phyloP scores from a whole-genome alignment of 768 basidiomycete genomes.

The Cystobasidium tubakii region DNA sequence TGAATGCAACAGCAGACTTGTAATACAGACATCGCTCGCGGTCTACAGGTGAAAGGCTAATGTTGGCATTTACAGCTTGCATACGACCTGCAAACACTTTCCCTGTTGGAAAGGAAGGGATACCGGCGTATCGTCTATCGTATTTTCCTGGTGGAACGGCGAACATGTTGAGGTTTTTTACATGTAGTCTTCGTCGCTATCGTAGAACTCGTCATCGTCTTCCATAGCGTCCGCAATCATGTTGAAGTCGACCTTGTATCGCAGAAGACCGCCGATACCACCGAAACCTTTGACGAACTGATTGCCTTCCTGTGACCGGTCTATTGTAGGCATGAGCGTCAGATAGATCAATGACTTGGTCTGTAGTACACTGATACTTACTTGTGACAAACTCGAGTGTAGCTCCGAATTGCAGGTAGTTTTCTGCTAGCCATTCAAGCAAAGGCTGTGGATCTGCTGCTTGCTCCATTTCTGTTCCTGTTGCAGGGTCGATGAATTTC shows the following conservation, averaged over 20 bases:
- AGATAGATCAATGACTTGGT: neutral
- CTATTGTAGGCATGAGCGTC: neutral
- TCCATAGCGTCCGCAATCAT: slow-evolving; percentile 58
- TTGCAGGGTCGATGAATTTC: slow-evolving; percentile 92
- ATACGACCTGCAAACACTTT: no score
- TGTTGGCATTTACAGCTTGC: no score
- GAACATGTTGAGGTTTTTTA: no score
- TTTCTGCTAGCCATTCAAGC: slow-evolving; percentile 97
- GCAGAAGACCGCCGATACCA: slow-evolving; percentile 87
- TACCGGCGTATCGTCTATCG: no score
- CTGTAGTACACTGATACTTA: neutral
- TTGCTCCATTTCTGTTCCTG: slow-evolving; percentile 92
- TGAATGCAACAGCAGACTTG: neutral
- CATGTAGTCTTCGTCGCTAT: slow-evolving; percentile 32
- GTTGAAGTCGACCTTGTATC: slow-evolving; percentile 96
- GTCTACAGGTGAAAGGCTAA: no score
- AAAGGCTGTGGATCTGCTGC: slow-evolving; percentile 70
- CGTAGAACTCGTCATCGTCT: slow-evolving; percentile 46
- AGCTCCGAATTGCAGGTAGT: slow-evolving; percentile 96
- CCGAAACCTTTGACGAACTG: slow-evolving; percentile 98
- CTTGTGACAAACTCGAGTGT: slow-evolving; percentile 60
- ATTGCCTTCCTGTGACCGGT: slow-evolving; percentile 79
- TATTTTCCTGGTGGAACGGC: no score
- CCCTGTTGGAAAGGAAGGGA: no score
- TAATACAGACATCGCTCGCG: neutral